Conservation (phyloP, 2,329 filamentous ascomycete species). For the Colletotrichum horii region DNA sequence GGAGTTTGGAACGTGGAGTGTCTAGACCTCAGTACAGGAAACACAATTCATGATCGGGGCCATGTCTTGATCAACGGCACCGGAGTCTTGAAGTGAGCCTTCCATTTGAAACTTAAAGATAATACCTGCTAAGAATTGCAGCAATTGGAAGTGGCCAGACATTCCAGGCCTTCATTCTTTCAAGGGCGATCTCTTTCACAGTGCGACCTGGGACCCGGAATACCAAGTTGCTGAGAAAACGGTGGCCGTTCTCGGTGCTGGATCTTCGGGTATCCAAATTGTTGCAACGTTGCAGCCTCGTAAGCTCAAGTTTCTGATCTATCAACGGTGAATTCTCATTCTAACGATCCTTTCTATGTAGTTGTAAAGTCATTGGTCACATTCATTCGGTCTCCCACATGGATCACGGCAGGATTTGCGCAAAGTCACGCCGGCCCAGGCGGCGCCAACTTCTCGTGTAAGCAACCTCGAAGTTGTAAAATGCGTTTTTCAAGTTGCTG, state of each 20-base stretch:
- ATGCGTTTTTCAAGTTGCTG: background rate
- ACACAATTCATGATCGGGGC: background rate
- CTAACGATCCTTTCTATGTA: background rate
- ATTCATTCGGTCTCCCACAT: background rate
- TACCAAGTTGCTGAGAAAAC: background rate
- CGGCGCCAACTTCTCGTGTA: background rate
- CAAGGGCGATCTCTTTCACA: background rate
- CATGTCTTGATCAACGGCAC: background rate
- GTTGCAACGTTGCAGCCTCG: background rate
- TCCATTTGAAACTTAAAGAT: background rate
- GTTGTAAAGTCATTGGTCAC: background rate
- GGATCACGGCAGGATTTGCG: background rate
- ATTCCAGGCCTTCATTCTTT: background rate
- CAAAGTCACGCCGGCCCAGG: background rate
- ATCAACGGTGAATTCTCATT: accelerated
- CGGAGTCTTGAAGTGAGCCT: background rate
- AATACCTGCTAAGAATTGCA: background rate
- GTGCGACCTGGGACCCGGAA: background rate
- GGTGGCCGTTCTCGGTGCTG: background rate
- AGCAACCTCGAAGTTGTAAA: background rate
- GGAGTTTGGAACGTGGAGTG: background rate
- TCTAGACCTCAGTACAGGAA: background rate
- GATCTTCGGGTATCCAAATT: background rate
- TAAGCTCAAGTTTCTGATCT: background rate
- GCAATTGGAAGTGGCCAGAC: background rate